Base-by-base conservation (phyloP, 805 yeast species). In the Saccharomycopsis synnaedendra region DNA sequence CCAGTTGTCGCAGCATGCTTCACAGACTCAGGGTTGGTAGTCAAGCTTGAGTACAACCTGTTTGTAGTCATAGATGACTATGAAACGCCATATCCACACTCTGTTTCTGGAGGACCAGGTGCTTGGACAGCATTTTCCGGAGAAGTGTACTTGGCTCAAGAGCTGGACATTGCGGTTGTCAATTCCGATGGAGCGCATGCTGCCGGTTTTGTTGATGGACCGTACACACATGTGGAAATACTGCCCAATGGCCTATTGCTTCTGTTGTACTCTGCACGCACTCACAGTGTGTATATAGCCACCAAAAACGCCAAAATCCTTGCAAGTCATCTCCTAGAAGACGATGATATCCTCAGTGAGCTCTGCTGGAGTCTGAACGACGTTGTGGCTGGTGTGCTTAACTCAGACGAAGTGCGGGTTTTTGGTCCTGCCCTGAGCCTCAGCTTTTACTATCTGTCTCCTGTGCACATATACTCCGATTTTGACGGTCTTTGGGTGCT, bases 351-450 rank as follows among this genome's bases (percentile, higher is more conserved):
- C 72, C 50, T 64, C 5, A 36, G 33, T 4, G 50, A 43, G 9
- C 36, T 85, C 19, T 71, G 70, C 49, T 93, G 97, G 97, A 82
- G 96, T 59, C 86, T 90, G 0, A 78, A 81, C 55, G 95, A 87
- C 62, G 86, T 93, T 0, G 78, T 89, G 1, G 78, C 80, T 0
- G 58, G 82, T 8, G 64, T 77, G n/a, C 66, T 77, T 1, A 64
- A 64, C 51, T 66, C 72, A 3, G 90, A 82, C 55, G 87, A 82
- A 45, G 56, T 87, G 31, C 73, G 74, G 51, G 59, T 89, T 10
- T 70, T 82, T 35, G 95, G 94, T 0, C 90, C 95, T 0, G 75
- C 78, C 7, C 78, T 74, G 53, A 43, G 55, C 51, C 60, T 80
- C 44, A 75, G 74, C 43, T 81, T 74, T 63, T 82, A 69, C 55